phyloP scores from a whole-genome alignment of 2,329 filamentous ascomycete species.

The Fulvia fulva region DNA sequence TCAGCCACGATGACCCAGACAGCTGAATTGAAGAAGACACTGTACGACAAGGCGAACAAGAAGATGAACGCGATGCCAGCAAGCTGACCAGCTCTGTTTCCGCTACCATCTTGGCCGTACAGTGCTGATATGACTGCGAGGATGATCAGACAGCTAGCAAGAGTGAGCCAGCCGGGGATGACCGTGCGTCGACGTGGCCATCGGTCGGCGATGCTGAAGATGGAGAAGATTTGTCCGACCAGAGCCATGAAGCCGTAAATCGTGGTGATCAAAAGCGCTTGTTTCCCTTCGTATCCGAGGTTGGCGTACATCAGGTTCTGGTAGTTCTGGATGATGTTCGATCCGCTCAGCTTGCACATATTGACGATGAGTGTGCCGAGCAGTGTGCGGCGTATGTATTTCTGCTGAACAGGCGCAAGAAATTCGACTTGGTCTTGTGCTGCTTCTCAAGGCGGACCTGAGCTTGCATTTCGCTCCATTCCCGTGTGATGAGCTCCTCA shows the following conservation, averaged over 20 bases:
- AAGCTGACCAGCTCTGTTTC: conserved; percentile 25
- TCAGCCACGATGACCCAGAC: conserved; percentile 36
- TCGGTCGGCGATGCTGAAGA: conserved; percentile 33
- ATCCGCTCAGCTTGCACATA: conserved; percentile 36
- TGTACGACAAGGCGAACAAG: conserved; percentile 36
- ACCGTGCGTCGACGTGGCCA: conserved; percentile 35
- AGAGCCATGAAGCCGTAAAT: conserved; percentile 40
- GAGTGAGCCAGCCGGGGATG: conserved; percentile 29
- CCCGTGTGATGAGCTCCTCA: conserved; percentile 23
- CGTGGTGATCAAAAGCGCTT: conserved; percentile 34
- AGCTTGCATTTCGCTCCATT: conserved; percentile 30
- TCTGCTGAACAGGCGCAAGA: conserved; percentile 23
- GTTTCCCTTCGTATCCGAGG: conserved; percentile 34
- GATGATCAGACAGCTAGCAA: conserved; percentile 19
- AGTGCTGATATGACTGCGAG: conserved; percentile 31
- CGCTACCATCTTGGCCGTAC: conserved; percentile 22
- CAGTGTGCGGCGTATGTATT: conserved; percentile 32
- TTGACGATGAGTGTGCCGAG: conserved; percentile 34
- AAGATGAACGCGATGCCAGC: conserved; percentile 39
- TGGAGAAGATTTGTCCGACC: conserved; percentile 34
- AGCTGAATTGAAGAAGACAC: conserved; percentile 39
- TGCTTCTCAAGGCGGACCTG: conserved; percentile 31
- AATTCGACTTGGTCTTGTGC: conserved; percentile 3
- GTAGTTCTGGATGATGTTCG: conserved; percentile 38
- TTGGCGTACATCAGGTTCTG: conserved; percentile 36